Evolutionary conservation across 1,284 basidiomycete genomes (phyloP), one percentile per base, ranked within the genome.

Genomic region (Heterobasidion irregulare): DNA sequence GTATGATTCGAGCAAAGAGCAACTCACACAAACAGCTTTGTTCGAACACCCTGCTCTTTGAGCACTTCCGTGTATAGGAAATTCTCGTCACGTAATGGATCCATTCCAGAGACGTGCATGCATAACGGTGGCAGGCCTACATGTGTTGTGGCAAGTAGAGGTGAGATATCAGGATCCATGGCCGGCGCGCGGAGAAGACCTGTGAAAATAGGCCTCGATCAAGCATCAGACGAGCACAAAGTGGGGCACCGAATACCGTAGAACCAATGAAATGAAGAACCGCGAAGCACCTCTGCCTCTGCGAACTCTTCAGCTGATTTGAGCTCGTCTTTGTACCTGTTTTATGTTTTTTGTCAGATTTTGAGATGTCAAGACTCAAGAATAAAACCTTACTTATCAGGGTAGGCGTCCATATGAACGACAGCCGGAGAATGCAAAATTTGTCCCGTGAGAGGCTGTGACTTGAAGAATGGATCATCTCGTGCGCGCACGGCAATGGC

Each of bases 401-500:
- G 45, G 47, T 57, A 53, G 8, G 45, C 56, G 12, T 59, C 54
- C 15, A 45, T 35, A 34, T 62, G 57, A 18, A 61, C 12, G 9
- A 62, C 43, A 12, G 35, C n/a, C n/a, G 63, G 63, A 16, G 46
- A 38, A 6, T 52, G 18, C 2, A 66, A 51, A 12, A 59, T 16
- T 33, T 60, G 61, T 4, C 63, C 64, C 2, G 62, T 63, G 19
- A 62, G 45, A 2, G 36, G 54, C 15, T 19, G 16, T 13, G 12
- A 10, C 8, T 41, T n/a, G 54, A 65, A 63, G 53, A 58, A 60
- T 1, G 57, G 57, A 32, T 67, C 64, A 18, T 62, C 57, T 9
- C 58, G 58, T 2, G 59, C 59, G 16, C 50, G 53, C 33, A 59
- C 53, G 1, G 62, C 32, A 12, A 64, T 48, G 8, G 52, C 53